Evolutionary conservation across 2,329 filamentous ascomycete genomes (phyloP).

Genomic region (Aspergillus sergii): DNA sequence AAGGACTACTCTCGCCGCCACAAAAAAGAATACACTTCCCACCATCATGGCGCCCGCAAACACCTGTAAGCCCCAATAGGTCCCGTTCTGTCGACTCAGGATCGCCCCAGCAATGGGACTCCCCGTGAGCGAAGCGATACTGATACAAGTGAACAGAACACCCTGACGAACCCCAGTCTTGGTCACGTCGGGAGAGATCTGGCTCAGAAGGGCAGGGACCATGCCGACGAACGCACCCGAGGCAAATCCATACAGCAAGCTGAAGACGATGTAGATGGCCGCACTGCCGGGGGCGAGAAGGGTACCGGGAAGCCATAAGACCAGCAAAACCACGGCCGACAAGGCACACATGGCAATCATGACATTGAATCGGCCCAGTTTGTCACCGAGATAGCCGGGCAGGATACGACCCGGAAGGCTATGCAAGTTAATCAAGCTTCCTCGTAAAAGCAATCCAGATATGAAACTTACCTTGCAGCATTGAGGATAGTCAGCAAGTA

Average conservation of each 20-base stretch:
- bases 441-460: not conserved
- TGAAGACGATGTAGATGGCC: slow-evolving; percentile 63
- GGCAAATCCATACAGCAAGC: slow-evolving; percentile 66
- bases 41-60: slow-evolving; percentile 61
- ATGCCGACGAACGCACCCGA: slow-evolving; percentile 67
- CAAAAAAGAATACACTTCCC: slow-evolving; percentile 44
- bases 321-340: slow-evolving; percentile 52
- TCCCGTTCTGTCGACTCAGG: slow-evolving; percentile 49
- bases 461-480: not conserved
- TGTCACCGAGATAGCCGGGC: slow-evolving; percentile 57
- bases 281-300: slow-evolving; percentile 47
- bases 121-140: slow-evolving; percentile 66
- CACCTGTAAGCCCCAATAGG: slow-evolving; percentile 63
- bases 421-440: slow-evolving; percentile 4
- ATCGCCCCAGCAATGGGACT: slow-evolving; percentile 69
- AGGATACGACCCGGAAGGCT: slow-evolving; percentile 59
- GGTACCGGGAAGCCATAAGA: slow-evolving; percentile 50
- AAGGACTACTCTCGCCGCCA: slow-evolving; percentile 21
- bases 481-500: not conserved
- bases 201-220: slow-evolving; percentile 65
- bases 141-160: slow-evolving; percentile 61
- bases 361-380: slow-evolving; percentile 39
- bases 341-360: slow-evolving; percentile 39
- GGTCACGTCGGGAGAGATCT: slow-evolving; percentile 65
- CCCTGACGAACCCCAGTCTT: slow-evolving; percentile 70